These are phyloP conservation scores for Penicillium expansum DNA, from an alignment of 2,329 filamentous ascomycete genomes.

Conservation along the genomic window DNA sequence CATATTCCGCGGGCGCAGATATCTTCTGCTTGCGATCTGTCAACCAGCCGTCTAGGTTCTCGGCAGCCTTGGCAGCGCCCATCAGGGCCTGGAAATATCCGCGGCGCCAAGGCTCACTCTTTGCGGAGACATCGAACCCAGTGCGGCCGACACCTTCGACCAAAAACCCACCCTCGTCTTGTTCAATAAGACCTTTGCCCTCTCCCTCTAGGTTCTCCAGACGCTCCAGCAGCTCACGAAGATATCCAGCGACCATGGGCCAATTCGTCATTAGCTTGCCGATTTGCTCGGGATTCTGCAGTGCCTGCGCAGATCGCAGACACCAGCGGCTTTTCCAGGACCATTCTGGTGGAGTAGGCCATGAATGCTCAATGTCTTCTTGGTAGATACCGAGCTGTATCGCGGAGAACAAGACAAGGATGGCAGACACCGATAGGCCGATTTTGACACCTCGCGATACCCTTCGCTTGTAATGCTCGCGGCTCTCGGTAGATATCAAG, in stretches of 20 bases:
- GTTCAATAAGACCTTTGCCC: conserved; percentile 62
- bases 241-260: conserved; percentile 62
- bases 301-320: conserved; percentile 62
- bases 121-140: conserved; percentile 68
- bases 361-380: conserved; percentile 70
- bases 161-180: conserved; percentile 51
- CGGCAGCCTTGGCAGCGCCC: conserved; percentile 70
- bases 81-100: conserved; percentile 84
- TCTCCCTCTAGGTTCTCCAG: conserved; percentile 69
- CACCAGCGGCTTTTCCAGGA: conserved; percentile 65
- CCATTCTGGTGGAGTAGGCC: conserved; percentile 84
- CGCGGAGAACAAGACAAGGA: conserved; percentile 58
- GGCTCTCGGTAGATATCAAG: conserved; percentile 73
- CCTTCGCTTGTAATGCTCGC: conserved; percentile 47
- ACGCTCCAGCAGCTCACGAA: conserved; percentile 59
- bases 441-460: conserved; percentile 65
- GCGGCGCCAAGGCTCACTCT: conserved; percentile 78
- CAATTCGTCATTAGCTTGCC: conserved; percentile 62
- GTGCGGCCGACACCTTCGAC: conserved; percentile 56
- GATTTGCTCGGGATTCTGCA: conserved; percentile 56
- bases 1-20: conserved; percentile 68
- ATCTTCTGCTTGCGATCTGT: conserved; percentile 64
- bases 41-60: conserved; percentile 78
- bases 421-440: conserved; percentile 69
- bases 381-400: conserved; percentile 67